phyloP scores from a whole-genome alignment of 768 basidiomycete species.

The Tricholoma saponaceum region DNA sequence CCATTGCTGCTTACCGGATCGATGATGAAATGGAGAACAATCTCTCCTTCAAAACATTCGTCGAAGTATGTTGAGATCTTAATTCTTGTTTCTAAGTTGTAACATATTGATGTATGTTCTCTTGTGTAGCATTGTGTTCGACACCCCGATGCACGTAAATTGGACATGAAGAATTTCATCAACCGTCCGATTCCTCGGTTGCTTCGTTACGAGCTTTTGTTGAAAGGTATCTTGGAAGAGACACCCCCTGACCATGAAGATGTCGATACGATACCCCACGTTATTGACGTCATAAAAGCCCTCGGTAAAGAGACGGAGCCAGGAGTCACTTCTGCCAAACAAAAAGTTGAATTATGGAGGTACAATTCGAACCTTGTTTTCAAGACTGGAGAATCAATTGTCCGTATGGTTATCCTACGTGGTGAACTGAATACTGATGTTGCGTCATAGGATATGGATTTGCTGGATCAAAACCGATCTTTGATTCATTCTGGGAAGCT shows the following conservation, averaged over 20 bases:
- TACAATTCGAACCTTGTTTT: conserved; percentile 78
- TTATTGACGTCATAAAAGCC: conserved; percentile 82
- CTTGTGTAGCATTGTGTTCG: conserved; percentile 41
- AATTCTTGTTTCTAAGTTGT: neutral
- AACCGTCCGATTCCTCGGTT: conserved; percentile 88
- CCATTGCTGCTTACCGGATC: conserved; percentile 83
- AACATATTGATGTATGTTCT: conserved; percentile 12
- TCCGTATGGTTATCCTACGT: conserved; percentile 20
- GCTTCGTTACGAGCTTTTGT: conserved; percentile 81
- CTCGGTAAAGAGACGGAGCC: conserved; percentile 86
- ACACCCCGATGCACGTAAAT: conserved; percentile 72
- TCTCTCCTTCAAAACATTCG: conserved; percentile 72
- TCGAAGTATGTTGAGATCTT: conserved; percentile 49
- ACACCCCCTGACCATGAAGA: conserved; percentile 78
- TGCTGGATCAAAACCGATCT: conserved; percentile 77
- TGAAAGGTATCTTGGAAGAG: conserved; percentile 77
- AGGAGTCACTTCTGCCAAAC: conserved; percentile 79
- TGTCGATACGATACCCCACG: conserved; percentile 73
- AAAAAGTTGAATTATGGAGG: conserved; percentile 87
- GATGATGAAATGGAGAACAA: conserved; percentile 87
- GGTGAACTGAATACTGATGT: neutral
- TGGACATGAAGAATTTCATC: conserved; percentile 93
- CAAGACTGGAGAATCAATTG: conserved; percentile 72
- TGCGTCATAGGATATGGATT: conserved; percentile 70
- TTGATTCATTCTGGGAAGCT: conserved; percentile 82